These are phyloP conservation scores for Triangularia setosa DNA, from an alignment of 2,329 filamentous ascomycete species.

Conservation along the genomic window DNA sequence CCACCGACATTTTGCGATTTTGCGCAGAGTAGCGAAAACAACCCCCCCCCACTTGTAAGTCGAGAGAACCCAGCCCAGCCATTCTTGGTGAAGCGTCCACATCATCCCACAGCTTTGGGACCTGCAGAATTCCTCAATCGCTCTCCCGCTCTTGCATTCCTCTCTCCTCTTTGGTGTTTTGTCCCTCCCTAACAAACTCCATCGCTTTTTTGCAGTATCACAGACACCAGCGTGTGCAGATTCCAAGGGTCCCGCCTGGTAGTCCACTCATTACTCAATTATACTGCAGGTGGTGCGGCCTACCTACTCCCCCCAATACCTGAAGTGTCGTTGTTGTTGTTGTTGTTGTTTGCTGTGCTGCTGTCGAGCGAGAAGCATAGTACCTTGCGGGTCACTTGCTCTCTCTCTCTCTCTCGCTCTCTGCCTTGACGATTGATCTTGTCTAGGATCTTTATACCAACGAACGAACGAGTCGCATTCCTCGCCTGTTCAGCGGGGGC, in stretches of 20 bases:
- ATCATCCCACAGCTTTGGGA: neutral
- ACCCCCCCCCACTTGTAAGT: neutral
- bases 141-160: conserved; percentile 6
- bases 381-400: too few species aligned
- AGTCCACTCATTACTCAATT: neutral
- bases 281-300: neutral
- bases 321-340: too few species aligned
- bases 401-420: too few species aligned
- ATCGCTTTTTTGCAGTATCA: neutral
- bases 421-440: neutral
- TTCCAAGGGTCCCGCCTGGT: neutral
- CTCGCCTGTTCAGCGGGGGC: neutral
- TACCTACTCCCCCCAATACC: too few species aligned
- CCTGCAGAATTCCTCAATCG: neutral
- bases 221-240: neutral
- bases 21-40: neutral
- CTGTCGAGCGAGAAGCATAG: neutral
- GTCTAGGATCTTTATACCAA: neutral
- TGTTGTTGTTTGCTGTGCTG: conserved; percentile 1
- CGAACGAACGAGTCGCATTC: neutral
- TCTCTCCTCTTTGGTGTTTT: neutral
- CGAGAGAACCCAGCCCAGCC: neutral
- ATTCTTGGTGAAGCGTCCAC: neutral
- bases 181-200: neutral
- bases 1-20: neutral